phyloP scores from a whole-genome alignment of 345 rosid species.

The Camelina laxa region DNA sequence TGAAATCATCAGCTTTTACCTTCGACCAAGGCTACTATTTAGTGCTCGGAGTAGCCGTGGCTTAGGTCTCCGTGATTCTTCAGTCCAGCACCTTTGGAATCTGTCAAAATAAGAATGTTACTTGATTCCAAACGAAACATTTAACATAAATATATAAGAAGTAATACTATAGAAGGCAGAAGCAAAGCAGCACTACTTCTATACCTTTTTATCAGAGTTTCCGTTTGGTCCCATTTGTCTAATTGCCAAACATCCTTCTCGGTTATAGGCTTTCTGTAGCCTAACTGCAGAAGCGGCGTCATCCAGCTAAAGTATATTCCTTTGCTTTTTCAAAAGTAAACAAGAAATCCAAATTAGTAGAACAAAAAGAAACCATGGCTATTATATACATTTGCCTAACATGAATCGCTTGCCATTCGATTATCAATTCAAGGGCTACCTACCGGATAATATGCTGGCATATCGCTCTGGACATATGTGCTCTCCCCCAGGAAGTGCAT shows the following conservation, averaged over 20 bases:
- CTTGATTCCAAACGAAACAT: conserved; percentile 8
- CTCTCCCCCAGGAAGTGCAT: conserved; percentile 77
- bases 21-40: conserved; percentile 81
- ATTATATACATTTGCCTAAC: neutral
- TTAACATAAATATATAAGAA: conserved; percentile 1
- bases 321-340: conserved; percentile 29
- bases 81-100: conserved; percentile 78
- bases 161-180: conserved; percentile 22
- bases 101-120: conserved; percentile 48
- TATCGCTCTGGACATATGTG: conserved; percentile 79
- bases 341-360: conserved; percentile 25
- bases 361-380: conserved; percentile 4
- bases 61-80: conserved; percentile 66
- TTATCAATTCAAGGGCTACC: conserved; percentile 47
- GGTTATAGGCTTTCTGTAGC: conserved; percentile 82
- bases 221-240: conserved; percentile 90
- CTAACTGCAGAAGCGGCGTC: conserved; percentile 85
- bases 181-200: conserved; percentile 32
- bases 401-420: neutral
- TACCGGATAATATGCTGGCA: conserved; percentile 77
- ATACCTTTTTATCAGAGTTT: conserved; percentile 69
- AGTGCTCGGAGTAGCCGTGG: conserved; percentile 93
- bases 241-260: conserved; percentile 94
- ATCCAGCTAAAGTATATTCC: conserved; percentile 86
- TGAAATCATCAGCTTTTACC: conserved; percentile 49